These are phyloP conservation scores for Kazachstania viticola DNA, from an alignment of 805 yeast species.

Conservation along the genomic window DNA sequence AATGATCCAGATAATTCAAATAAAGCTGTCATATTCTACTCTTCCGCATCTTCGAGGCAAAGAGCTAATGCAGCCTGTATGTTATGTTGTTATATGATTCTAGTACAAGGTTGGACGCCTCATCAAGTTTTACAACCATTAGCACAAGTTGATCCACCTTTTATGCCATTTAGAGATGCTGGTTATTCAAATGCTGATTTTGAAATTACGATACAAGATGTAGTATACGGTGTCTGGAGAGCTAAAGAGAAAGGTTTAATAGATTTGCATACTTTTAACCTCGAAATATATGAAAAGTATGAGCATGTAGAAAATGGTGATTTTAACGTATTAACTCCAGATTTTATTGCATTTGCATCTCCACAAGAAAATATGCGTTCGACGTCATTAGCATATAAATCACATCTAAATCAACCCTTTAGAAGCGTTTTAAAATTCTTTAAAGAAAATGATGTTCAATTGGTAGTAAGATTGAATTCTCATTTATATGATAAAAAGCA, in stretches of 20 bases:
- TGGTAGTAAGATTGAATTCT: slow-evolving; percentile 87
- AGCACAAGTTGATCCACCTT: slow-evolving; percentile 83
- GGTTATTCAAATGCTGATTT: slow-evolving; percentile 95
- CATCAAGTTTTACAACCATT: slow-evolving; percentile 94
- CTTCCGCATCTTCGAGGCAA: slow-evolving; percentile 67
- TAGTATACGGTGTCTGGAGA: slow-evolving; percentile 94
- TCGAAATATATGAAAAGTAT: slow-evolving; percentile 88
- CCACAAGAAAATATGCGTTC: slow-evolving; percentile 59
- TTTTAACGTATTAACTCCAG: slow-evolving; percentile 81
- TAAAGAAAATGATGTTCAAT: slow-evolving; percentile 56
- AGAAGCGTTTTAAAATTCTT: slow-evolving; percentile 73
- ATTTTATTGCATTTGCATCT: slow-evolving; percentile 95
- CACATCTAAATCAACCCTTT: slow-evolving; percentile 57
- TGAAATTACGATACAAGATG: slow-evolving; percentile 85
- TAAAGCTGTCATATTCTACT: slow-evolving; percentile 84
- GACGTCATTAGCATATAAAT: slow-evolving; percentile 9
- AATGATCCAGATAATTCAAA: slow-evolving; percentile 76
- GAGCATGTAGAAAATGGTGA: slow-evolving; percentile 97
- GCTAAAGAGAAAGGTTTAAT: slow-evolving; percentile 88
- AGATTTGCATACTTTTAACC: slow-evolving; percentile 73
- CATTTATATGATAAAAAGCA: slow-evolving; percentile 79
- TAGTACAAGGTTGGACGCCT: slow-evolving; percentile 96
- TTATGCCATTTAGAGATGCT: slow-evolving; percentile 92
- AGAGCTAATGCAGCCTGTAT: slow-evolving; percentile 92
- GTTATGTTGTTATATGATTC: slow-evolving; percentile 85